Evolutionary conservation across 768 basidiomycete genomes (phyloP).

Genomic region (Pleurotus tuoliensis): DNA sequence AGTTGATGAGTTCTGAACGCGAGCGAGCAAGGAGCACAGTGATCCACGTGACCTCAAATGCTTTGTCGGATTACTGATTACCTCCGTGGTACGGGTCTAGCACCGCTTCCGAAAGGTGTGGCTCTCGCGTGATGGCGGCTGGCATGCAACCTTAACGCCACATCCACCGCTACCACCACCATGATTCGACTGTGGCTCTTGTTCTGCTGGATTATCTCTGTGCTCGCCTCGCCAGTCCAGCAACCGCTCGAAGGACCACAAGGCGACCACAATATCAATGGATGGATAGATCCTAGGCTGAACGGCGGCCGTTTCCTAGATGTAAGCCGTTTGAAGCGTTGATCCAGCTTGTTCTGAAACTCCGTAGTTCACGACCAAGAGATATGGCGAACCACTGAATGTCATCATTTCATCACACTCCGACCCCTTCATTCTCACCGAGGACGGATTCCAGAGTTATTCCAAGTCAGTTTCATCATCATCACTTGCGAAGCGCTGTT

Average conservation of each 20-base stretch:
- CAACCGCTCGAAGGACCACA: conserved; percentile 7
- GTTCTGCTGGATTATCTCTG: conserved; percentile 3
- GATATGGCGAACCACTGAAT: conserved; percentile 79
- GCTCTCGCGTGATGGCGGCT: conserved; percentile 4
- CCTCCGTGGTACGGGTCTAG: not conserved
- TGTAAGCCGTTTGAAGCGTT: conserved; percentile 36
- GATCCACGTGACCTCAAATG: too few relatives aligned
- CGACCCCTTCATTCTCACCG: conserved; percentile 77
- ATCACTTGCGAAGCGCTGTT: not conserved
- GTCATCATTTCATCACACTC: conserved; percentile 76
- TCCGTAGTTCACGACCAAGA: conserved; percentile 57
- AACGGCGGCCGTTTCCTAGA: conserved; percentile 76
- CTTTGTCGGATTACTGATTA: not conserved
- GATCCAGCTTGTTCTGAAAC: not conserved
- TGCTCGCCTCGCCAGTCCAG: conserved; percentile 13
- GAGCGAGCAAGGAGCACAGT: not conserved
- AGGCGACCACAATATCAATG: conserved; percentile 11
- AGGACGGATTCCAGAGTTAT: conserved; percentile 64
- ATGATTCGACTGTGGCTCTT: conserved; percentile 2
- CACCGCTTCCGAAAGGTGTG: conserved; percentile 3
- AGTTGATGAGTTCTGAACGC: conserved; percentile 28
- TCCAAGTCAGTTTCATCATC: conserved; percentile 44
- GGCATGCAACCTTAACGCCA: conserved; percentile 4
- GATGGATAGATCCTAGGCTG: conserved; percentile 65
- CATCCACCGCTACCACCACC: not conserved